Percentiles rank a stretch among this genome's conserved stretches.
phyloP scores from a whole-genome alignment of 2,329 filamentous ascomycete genomes.

The Sphaerostilbella broomeana region DNA sequence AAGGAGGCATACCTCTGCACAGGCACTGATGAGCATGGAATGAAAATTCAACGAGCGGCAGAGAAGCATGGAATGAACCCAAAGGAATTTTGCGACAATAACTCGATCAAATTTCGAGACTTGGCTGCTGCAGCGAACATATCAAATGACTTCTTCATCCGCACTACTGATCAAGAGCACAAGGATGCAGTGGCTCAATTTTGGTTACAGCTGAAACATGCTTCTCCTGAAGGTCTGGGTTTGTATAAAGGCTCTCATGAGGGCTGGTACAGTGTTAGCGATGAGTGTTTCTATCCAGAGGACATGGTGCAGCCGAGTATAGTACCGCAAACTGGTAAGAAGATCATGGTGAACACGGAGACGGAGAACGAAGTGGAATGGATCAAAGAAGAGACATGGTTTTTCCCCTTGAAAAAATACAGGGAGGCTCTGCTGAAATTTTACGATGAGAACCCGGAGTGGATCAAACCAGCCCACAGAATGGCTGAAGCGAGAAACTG shows the following conservation, averaged over 20 bases:
- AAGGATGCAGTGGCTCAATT: conserved; percentile 80
- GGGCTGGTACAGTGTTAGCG: conserved; percentile 94
- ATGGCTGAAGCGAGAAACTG: conserved; percentile 74
- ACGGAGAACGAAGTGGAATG: conserved; percentile 92
- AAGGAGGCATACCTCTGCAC: conserved; percentile 69
- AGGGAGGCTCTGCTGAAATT: conserved; percentile 71
- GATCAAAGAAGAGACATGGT: conserved; percentile 89
- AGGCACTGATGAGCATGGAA: conserved; percentile 93
- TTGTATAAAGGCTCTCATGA: conserved; percentile 83
- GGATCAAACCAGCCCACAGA: conserved; percentile 64
- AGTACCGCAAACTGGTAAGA: conserved; percentile 74
- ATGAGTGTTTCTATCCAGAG: conserved; percentile 91
- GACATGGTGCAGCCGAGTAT: conserved; percentile 65
- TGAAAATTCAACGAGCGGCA: conserved; percentile 92
- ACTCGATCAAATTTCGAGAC: conserved; percentile 69
- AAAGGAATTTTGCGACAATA: conserved; percentile 82
- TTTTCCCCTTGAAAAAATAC: conserved; percentile 83
- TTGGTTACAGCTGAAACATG: conserved; percentile 66
- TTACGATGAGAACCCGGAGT: conserved; percentile 70
- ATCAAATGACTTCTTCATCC: conserved; percentile 78
- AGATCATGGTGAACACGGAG: conserved; percentile 75
- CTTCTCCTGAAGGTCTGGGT: conserved; percentile 53
- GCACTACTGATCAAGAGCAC: conserved; percentile 81
- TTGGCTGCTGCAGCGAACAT: conserved; percentile 66
- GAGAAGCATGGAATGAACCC: conserved; percentile 61